Conservation (phyloP, 2,329 filamentous ascomycete species). For the Penicillium frequentans region DNA sequence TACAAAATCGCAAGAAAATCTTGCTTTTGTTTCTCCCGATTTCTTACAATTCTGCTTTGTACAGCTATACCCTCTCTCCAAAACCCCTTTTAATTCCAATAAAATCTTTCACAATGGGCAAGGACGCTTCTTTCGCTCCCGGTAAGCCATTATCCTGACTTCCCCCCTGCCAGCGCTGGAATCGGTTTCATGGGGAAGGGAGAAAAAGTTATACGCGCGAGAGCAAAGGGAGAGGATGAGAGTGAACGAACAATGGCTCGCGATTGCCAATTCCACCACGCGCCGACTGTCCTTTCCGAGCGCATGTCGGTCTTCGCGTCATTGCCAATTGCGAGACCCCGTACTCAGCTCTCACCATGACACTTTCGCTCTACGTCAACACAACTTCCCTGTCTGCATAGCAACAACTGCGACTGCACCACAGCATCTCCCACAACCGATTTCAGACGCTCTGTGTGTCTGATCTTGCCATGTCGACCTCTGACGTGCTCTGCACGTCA, state of each 20-base stretch:
- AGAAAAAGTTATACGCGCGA: neutral
- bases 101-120: conserved; percentile 21
- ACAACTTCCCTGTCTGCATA: neutral
- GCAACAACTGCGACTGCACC: neutral
- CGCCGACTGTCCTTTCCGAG: neutral
- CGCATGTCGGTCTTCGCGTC: neutral
- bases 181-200: neutral
- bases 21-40: conserved; percentile 25
- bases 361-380: neutral
- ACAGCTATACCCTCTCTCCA: conserved; percentile 3
- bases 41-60: conserved; percentile 17
- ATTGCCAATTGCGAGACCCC: neutral
- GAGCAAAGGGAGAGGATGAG: neutral
- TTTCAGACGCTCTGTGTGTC: neutral
- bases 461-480: conserved; percentile 23
- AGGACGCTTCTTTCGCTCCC: conserved; percentile 27
- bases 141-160: conserved; percentile 18
- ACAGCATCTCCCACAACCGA: neutral
- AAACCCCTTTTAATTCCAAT: conserved; percentile 6
- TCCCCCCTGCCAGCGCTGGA: neutral
- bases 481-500: conserved; percentile 25
- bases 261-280: neutral
- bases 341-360: neutral
- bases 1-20: conserved; percentile 39
- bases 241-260: neutral